A percentile compares a stretch with the other conserved stretches of the same genome.
Evolutionary conservation across 2,329 filamentous ascomycete species (phyloP).

Genomic region (Aschersonia sp.): DNA sequence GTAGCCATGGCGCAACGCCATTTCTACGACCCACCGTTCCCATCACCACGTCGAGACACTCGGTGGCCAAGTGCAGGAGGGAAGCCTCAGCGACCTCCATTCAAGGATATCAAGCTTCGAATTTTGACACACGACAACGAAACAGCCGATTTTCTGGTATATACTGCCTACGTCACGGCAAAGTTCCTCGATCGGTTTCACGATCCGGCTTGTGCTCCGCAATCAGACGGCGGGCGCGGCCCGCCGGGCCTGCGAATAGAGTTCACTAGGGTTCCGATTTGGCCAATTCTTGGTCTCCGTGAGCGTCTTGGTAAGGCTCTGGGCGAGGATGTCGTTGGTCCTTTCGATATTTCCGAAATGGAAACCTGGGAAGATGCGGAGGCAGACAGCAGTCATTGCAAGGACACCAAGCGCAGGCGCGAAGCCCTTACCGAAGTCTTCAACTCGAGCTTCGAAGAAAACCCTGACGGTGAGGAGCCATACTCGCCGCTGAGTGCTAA

Average conservation of each 20-base stretch:
- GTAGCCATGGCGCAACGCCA: slow-evolving; percentile 42
- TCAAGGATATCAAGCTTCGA: slow-evolving; percentile 33
- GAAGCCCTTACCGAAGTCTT: slow-evolving; percentile 21
- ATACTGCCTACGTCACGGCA: slow-evolving; percentile 32
- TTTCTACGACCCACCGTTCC: slow-evolving; percentile 24
- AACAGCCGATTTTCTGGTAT: slow-evolving; percentile 36
- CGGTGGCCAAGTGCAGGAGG: slow-evolving; percentile 10
- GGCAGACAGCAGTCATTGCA: slow-evolving; percentile 9
- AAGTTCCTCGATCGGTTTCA: slow-evolving; percentile 36
- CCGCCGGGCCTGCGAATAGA: slow-evolving; percentile 27
- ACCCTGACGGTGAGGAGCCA: slow-evolving; percentile 19
- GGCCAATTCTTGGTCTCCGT: slow-evolving; percentile 39
- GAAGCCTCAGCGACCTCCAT: slow-evolving; percentile 15
- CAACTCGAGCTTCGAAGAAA: slow-evolving; percentile 26
- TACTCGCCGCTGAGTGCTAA: slow-evolving; percentile 13
- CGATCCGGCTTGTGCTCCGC: slow-evolving; percentile 24
- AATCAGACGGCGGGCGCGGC: slow-evolving; percentile 10
- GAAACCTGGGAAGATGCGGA: slow-evolving; percentile 27
- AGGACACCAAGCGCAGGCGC: slow-evolving; percentile 17
- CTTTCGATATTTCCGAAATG: slow-evolving; percentile 22
- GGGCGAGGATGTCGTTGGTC: slow-evolving; percentile 33
- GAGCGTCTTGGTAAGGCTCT: slow-evolving; percentile 40
- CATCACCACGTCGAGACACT: slow-evolving; percentile 10
- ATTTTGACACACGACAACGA: slow-evolving; percentile 36
- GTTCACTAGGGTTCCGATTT: slow-evolving; percentile 33